Conservation (phyloP, 1,139 yeast genomes). For the Protomyces inouyei region DNA sequence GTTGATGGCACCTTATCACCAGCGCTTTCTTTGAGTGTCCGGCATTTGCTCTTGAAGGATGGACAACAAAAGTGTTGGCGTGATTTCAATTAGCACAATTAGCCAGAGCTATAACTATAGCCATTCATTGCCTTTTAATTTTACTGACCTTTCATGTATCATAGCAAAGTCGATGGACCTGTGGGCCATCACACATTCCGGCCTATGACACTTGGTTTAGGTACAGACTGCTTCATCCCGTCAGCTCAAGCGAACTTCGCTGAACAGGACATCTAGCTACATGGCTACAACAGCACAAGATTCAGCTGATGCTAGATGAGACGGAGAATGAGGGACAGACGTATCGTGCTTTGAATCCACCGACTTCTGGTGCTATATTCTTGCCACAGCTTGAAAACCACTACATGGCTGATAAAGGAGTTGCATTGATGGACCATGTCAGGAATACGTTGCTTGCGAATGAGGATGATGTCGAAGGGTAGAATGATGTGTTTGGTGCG, state of each 20-base stretch:
- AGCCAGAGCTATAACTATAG: no score
- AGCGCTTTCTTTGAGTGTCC: no score
- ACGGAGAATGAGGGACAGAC: constrained; percentile 42
- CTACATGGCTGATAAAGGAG: constrained; percentile 40
- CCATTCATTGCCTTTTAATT: no score
- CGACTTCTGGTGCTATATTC: constrained; percentile 58
- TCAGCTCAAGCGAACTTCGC: constrained; percentile 39
- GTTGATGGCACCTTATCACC: no score
- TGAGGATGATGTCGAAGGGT: constrained; percentile 31
- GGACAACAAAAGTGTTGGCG: no score
- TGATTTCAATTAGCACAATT: no score
- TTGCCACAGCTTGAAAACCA: constrained; percentile 46
- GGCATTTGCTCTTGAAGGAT: no score
- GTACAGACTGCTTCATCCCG: constrained; percentile 36
- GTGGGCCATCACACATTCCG: constrained; percentile 46
- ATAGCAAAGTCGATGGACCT: no score
- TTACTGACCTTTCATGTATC: no score
- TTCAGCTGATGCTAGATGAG: constrained; percentile 42
- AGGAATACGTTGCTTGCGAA: constrained; percentile 31
- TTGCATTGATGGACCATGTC: constrained; percentile 38
- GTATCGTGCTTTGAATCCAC: constrained; percentile 44
- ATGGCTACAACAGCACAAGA: constrained; percentile 35
- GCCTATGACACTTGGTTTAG: constrained; percentile 42
- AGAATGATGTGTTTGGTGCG: constrained; percentile 37
- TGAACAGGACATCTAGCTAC: constrained; percentile 40